Conservation (phyloP, 1,284 basidiomycete species). For the Leccinum pachyderme region DNA sequence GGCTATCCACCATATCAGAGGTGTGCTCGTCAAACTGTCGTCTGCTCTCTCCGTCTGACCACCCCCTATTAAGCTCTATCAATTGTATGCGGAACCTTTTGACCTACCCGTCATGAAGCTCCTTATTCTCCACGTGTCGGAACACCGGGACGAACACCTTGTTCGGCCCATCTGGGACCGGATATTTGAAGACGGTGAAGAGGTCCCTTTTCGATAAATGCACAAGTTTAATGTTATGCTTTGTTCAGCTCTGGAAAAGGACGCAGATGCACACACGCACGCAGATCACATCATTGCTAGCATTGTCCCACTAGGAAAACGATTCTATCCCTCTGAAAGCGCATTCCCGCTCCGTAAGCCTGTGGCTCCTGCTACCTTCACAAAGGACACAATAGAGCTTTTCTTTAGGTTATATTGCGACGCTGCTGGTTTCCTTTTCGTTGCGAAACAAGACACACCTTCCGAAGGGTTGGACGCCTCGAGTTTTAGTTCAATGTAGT, state of each 20-base stretch:
- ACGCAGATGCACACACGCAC: conserved; percentile 47
- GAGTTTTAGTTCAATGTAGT: conserved; percentile 73
- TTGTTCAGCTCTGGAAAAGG: conserved; percentile 47
- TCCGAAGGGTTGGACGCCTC: conserved; percentile 76
- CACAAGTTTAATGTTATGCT: conserved; percentile 2
- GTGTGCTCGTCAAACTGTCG: conserved; percentile 38
- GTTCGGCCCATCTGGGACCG: conserved; percentile 87
- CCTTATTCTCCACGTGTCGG: conserved; percentile 90
- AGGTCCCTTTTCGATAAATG: background rate
- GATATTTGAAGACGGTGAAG: conserved; percentile 77
- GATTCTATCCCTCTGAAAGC: conserved; percentile 89
- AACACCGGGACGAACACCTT: conserved; percentile 83
- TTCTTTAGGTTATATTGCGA: conserved; percentile 63
- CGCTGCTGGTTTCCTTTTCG: conserved; percentile 67
- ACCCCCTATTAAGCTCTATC: conserved; percentile 65
- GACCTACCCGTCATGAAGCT: conserved; percentile 84
- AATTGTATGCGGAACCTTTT: conserved; percentile 86
- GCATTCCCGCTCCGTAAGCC: conserved; percentile 82
- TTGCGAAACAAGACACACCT: conserved; percentile 59
- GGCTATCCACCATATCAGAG: conserved; percentile 68
- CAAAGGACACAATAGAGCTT: conserved; percentile 3
- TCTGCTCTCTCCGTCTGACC: conserved; percentile 10
- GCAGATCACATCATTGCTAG: conserved; percentile 63
- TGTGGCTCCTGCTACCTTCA: background rate
- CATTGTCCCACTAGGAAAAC: conserved; percentile 72